Evolutionary conservation across 2,329 filamentous ascomycete genomes (phyloP), one percentile per base, ranked within the genome.

Genomic region (Colletotrichum tropicicola): DNA sequence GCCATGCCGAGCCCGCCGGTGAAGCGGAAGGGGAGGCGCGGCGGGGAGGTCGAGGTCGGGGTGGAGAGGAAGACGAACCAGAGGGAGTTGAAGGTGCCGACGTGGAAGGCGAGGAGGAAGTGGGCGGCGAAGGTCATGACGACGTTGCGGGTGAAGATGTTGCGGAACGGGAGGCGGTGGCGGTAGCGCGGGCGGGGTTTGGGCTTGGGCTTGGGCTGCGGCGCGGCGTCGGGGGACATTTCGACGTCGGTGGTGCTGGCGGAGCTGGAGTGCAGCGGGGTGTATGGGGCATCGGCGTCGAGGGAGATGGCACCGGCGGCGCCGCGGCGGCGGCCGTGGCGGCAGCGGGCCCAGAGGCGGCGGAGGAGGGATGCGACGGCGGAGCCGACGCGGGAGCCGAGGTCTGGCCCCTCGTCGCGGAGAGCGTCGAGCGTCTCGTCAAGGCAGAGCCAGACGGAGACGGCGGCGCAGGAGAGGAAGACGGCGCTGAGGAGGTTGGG

Each of bases 21-120:
- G 72, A 94, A 94, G 66, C 84, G 77, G 71, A 91, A 87, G 0
- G 88, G 83, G 61, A 85, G 76, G 66, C 75, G 69, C 1, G 66
- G 66, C n/a, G 75, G 70, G 1, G 73, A 67, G 2, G 69, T 65
- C 0, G 71, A 64, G 1, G 74, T 70, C 0, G 91, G 89, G 0
- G 91, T 91, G 1, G 92, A 92, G 47, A 94, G 83, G 75, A 94
- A 94, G 53, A 93, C 84, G 66, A 92, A 92, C 81, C 90, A 92
- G 45, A 94, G 85, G 2, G 90, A 87, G 73, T 92, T 91, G 80
- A 93, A 94, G 27, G 91, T 90, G 65, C 89, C 91, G 70, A 93
- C 83, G 76, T 94, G 92, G 68, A 93, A 87, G 17, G 89, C 87
- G 49, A 93, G 84, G 63, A 93, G 83, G 69, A 90, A 90, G 68